Evolutionary conservation across 169 alveolate species (phyloP), one percentile per base, ranked within the genome.

Genomic region (Cyclospora cayetanensis): DNA sequence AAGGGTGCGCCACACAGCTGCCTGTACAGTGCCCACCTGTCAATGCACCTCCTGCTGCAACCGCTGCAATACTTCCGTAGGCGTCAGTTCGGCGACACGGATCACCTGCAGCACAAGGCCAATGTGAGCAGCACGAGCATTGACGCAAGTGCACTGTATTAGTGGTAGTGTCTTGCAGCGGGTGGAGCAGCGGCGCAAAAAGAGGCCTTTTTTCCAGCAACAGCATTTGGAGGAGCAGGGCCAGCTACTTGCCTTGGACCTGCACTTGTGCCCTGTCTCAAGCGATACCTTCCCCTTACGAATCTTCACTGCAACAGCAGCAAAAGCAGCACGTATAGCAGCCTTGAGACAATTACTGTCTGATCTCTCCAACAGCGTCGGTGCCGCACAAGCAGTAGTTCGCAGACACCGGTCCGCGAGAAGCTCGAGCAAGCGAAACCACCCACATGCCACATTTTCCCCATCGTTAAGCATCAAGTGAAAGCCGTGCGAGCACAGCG

Each of bases 291-390:
- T 25, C 43, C 37, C 43, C 43, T 66, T 27, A 0, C 42, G 80
- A 9, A 25, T 43, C 22, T 27, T 66, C 27, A 27, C 80, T 66
- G 80, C 80, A 66, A 43, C 80, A 66, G 43, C 80, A 66, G 80
- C 80, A 66, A 43, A 22, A n/a, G 80, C 80, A 66, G n/a, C 80
- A 66, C n/a, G n/a, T n/a, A n/a, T n/a, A n/a, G n/a, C n/a, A n/a
- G n/a, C n/a, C n/a, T n/a, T n/a, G n/a, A n/a, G n/a, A n/a, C n/a
- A n/a, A n/a, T n/a, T n/a, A n/a, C n/a, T n/a, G n/a, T n/a, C n/a
- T n/a, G n/a, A n/a, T n/a, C n/a, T n/a, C n/a, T n/a, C n/a, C n/a
- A n/a, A n/a, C n/a, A n/a, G n/a, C n/a, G n/a, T n/a, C n/a, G n/a
- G n/a, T n/a, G 43, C 80, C 25, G 80, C 80, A 66, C 50, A 39